These are phyloP conservation scores for Myriangium duriaei DNA, from an alignment of 2,329 filamentous ascomycete genomes.

Conservation along the genomic window DNA sequence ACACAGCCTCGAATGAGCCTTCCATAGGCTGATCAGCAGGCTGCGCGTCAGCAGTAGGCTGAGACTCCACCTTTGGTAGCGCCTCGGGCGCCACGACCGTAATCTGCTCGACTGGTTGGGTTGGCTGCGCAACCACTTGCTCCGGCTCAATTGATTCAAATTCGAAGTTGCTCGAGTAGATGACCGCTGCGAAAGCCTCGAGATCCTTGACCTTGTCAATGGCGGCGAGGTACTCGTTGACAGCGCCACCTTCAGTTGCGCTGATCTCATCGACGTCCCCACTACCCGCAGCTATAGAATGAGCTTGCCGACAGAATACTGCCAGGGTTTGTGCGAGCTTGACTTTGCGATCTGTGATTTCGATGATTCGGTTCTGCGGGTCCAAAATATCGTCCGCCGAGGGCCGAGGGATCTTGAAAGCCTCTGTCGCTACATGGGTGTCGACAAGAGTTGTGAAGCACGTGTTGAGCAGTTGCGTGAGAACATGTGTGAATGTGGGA, in stretches of 20 bases:
- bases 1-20: not conserved
- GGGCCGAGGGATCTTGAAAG: constrained; percentile 48
- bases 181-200: constrained; percentile 73
- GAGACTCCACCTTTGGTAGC: not conserved
- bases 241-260: constrained; percentile 17
- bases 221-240: constrained; percentile 41
- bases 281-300: constrained; percentile 69
- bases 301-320: constrained; percentile 80
- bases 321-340: constrained; percentile 85
- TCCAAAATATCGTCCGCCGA: constrained; percentile 25
- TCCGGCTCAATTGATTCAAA: constrained; percentile 32
- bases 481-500: constrained; percentile 74
- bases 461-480: constrained; percentile 74
- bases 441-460: constrained; percentile 78
- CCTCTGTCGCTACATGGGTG: constrained; percentile 62
- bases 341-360: constrained; percentile 36
- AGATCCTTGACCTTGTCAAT: constrained; percentile 68
- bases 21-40: not conserved
- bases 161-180: constrained; percentile 72
- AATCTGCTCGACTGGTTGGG: not conserved
- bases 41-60: not conserved
- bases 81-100: constrained; percentile 1
- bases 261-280: constrained; percentile 42
- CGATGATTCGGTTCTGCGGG: constrained; percentile 42
- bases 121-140: not conserved